Evolutionary conservation across 331 rosid genomes (phyloP).

Genomic region (Malus hybrid): DNA sequence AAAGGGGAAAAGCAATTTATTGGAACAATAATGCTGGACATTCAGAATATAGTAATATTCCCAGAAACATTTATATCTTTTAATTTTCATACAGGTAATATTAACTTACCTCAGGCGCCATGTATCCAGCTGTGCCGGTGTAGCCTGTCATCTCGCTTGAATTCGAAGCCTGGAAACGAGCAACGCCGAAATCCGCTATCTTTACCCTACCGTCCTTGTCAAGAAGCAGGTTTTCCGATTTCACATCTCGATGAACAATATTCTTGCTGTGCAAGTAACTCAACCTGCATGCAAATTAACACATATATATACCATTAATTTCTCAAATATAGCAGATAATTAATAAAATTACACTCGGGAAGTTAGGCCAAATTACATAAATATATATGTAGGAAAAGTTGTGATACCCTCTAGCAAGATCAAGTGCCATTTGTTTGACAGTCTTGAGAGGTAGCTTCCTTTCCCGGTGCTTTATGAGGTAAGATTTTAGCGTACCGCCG

Average conservation of each 20-base stretch:
- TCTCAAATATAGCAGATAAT: no score
- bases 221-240: slow-evolving; percentile 12
- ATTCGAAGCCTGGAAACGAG: background rate
- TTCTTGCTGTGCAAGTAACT: background rate
- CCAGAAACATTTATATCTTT: background rate
- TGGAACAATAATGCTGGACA: background rate
- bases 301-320: background rate
- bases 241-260: slow-evolving; percentile 9
- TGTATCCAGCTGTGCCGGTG: slow-evolving; percentile 14
- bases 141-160: slow-evolving; percentile 6
- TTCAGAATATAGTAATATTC: background rate
- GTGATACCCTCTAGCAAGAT: slow-evolving; percentile 7
- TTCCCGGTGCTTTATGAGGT: background rate
- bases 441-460: background rate
- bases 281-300: background rate
- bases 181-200: slow-evolving; percentile 9
- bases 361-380: background rate
- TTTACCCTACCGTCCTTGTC: background rate
- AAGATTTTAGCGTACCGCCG: background rate
- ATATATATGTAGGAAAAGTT: background rate
- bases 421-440: background rate
- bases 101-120: slow-evolving; percentile 15
- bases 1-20: no score
- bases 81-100: no score
- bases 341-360: no score